Evolutionary conservation across 225 moss, liverwort and hornwort genomes (phyloP).

Genomic region (Straminergon stramineum): DNA sequence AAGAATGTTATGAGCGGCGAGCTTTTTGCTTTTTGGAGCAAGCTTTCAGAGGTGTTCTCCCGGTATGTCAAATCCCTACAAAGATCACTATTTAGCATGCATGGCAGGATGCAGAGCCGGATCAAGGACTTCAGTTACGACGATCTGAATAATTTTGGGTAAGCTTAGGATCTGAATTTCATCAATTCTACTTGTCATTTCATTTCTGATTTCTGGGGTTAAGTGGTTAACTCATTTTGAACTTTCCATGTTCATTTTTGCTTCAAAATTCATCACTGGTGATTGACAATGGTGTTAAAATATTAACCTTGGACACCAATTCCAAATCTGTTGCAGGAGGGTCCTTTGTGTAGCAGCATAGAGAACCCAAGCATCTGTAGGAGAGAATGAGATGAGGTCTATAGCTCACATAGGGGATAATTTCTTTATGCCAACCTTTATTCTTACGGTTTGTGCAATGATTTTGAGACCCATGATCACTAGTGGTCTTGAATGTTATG

Average conservation of each 20-base stretch:
- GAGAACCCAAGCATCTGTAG: not conserved
- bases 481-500: too few species aligned
- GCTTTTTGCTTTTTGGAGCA: not conserved
- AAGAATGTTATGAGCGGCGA: not conserved
- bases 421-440: not conserved
- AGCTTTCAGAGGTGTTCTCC: not conserved
- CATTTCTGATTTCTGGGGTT: not conserved
- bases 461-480: not conserved
- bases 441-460: not conserved
- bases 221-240: not conserved
- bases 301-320: not conserved
- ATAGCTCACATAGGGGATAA: not conserved
- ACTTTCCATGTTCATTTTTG: not conserved
- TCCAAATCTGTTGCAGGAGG: not conserved
- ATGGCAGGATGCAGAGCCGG: not conserved
- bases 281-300: not conserved
- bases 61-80: not conserved
- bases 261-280: not conserved
- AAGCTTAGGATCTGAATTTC: not conserved
- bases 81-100: not conserved
- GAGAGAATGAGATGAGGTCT: not conserved
- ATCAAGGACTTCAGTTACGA: not conserved
- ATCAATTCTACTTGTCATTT: not conserved
- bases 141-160: not conserved
- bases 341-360: not conserved